phyloP scores from a whole-genome alignment of 73 alveolate genomes.

The Stentor coeruleus region DNA sequence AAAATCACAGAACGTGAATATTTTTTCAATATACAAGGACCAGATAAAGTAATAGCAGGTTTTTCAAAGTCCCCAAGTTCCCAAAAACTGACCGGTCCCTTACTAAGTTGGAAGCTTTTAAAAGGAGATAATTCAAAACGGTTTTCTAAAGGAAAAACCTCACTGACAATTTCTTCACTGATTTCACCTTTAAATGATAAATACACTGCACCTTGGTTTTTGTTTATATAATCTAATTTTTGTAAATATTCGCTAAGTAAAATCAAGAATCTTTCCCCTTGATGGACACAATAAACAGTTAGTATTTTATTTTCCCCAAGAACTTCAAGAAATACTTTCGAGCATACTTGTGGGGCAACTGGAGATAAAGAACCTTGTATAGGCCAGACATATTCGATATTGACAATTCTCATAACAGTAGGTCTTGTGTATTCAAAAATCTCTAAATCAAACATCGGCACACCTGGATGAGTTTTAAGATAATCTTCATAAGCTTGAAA shows the following conservation, averaged over 20 bases:
- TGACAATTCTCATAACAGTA: not conserved
- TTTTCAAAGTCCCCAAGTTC: not conserved
- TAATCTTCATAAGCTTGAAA: not conserved
- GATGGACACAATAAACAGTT: not conserved
- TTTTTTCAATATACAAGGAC: not conserved
- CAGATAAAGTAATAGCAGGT: not conserved
- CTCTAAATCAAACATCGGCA: not conserved
- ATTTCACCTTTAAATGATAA: not conserved
- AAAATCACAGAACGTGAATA: not conserved
- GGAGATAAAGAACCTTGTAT: not conserved
- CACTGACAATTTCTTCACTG: not conserved
- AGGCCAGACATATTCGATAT: conserved; percentile 11
- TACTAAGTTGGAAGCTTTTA: not conserved
- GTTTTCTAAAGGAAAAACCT: not conserved
- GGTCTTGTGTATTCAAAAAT: not conserved
- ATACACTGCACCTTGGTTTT: not conserved
- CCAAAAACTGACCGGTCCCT: conserved; percentile 21
- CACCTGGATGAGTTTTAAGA: not conserved
- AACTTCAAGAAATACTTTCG: not conserved
- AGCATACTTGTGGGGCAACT: not conserved
- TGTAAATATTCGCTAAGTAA: not conserved
- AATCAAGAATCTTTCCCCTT: not conserved
- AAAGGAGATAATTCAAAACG: not conserved
- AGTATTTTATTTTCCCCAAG: not conserved
- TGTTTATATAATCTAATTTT: not conserved